Conservation (phyloP, 345 rosid genomes). For the Cardamine resedifolia region DNA sequence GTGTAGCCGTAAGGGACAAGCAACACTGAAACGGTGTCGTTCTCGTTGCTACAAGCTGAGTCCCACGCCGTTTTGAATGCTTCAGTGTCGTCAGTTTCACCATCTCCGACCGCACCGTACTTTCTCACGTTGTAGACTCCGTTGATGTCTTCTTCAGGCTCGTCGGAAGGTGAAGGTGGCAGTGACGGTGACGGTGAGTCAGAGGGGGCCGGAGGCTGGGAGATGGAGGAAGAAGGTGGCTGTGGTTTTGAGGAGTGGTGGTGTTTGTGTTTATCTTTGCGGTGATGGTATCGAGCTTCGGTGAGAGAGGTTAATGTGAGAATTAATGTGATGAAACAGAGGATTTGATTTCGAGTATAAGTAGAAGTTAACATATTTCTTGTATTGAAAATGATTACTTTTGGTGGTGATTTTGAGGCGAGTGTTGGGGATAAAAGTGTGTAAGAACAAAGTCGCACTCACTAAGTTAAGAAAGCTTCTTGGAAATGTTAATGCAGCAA, state of each 20-base stretch:
- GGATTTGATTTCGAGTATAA: constrained; percentile 13
- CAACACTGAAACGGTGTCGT: constrained; percentile 37
- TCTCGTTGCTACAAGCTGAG: constrained; percentile 48
- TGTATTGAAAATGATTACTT: not conserved
- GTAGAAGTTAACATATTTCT: constrained; percentile 40
- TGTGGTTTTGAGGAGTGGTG: constrained; percentile 31
- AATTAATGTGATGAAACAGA: constrained; percentile 34
- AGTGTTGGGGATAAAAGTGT: constrained; percentile 24
- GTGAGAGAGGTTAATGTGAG: constrained; percentile 38
- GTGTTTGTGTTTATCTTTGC: constrained; percentile 44
- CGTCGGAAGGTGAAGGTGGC: constrained; percentile 39
- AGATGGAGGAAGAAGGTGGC: constrained; percentile 37
- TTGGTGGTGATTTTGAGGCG: constrained; percentile 27
- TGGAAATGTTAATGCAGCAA: constrained; percentile 40
- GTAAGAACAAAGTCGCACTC: constrained; percentile 36
- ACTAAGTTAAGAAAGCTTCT: constrained; percentile 33
- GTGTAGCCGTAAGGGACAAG: constrained; percentile 62
- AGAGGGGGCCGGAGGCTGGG: constrained; percentile 35
- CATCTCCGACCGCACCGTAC: constrained; percentile 83
- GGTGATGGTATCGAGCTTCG: constrained; percentile 53
- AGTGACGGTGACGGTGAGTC: constrained; percentile 34
- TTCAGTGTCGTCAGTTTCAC: constrained; percentile 65
- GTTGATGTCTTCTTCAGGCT: constrained; percentile 37
- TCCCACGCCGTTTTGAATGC: constrained; percentile 96
- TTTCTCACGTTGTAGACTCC: constrained; percentile 53